Evolutionary conservation across 352 stramenopile species (phyloP).

Genomic region (Achlya hypogyna): DNA sequence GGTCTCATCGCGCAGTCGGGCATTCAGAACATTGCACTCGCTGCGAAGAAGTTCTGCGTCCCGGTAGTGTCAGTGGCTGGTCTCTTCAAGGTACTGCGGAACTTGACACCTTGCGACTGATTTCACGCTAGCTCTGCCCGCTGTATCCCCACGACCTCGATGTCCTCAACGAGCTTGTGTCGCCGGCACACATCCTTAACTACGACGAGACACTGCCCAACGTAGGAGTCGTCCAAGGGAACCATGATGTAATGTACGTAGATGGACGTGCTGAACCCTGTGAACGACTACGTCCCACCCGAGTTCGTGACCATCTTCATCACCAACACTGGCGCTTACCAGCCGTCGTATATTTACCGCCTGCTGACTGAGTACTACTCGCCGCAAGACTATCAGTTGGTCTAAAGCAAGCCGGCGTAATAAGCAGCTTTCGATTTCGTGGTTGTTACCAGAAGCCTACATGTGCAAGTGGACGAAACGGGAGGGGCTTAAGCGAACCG

Average conservation of each 20-base stretch:
- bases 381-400: slow-evolving; percentile 89
- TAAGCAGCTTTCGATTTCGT: neutral
- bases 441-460: too few species aligned
- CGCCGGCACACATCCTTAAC: slow-evolving; percentile 80
- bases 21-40: slow-evolving; percentile 92
- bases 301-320: slow-evolving; percentile 97
- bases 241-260: slow-evolving; percentile 24
- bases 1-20: slow-evolving; percentile 93
- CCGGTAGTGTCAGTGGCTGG: slow-evolving; percentile 95
- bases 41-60: slow-evolving; percentile 94
- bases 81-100: slow-evolving; percentile 87
- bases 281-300: slow-evolving; percentile 96
- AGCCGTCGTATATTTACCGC: slow-evolving; percentile 98
- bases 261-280: slow-evolving; percentile 94
- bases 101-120: neutral
- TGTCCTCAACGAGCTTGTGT: slow-evolving; percentile 88
- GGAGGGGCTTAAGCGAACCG: slow-evolving; percentile 12
- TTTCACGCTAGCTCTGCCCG: slow-evolving; percentile 75
- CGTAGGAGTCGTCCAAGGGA: slow-evolving; percentile 24
- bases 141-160: slow-evolving; percentile 98
- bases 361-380: slow-evolving; percentile 98
- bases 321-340: slow-evolving; percentile 96
- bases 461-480: too few species aligned
- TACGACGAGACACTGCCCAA: slow-evolving; percentile 86
- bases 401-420: neutral